A percentile compares a stretch with the other conserved stretches of the same genome.
Evolutionary conservation across 202 grass and related monocot genomes (phyloP).

Genomic region (Eragrostis tef): DNA sequence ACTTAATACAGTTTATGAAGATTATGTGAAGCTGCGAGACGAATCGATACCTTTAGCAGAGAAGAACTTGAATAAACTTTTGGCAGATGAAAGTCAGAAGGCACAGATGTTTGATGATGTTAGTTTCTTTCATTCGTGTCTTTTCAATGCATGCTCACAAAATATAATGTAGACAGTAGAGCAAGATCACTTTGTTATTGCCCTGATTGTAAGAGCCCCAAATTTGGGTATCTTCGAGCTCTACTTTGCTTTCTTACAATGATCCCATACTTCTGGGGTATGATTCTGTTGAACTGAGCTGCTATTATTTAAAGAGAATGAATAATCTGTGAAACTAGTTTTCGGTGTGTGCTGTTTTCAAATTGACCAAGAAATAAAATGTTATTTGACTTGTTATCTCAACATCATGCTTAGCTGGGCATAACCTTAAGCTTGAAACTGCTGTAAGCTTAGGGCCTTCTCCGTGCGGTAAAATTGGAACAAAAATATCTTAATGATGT

Average conservation of each 20-base stretch:
- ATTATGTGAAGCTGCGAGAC: conserved; percentile 70
- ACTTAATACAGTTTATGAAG: conserved; percentile 72
- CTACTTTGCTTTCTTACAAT: conserved; percentile 1
- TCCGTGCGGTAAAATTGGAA: not conserved
- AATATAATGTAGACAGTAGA: conserved; percentile 23
- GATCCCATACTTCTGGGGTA: not conserved
- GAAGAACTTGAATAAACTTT: conserved; percentile 76
- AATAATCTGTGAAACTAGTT: conserved; percentile 17
- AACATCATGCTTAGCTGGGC: not conserved
- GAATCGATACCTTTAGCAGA: conserved; percentile 79
- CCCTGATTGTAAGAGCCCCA: conserved; percentile 18
- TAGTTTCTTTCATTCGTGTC: conserved; percentile 42
- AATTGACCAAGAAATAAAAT: not conserved
- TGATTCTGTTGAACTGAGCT: conserved; percentile 9
- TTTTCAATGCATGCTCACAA: conserved; percentile 35
- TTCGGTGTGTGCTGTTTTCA: not conserved
- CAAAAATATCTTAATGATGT: not conserved
- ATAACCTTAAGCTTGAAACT: conserved; percentile 16
- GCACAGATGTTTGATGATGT: conserved; percentile 78
- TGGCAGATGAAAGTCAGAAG: conserved; percentile 74
- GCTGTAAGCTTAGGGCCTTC: not conserved
- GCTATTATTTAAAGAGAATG: not conserved
- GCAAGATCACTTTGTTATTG: conserved; percentile 9
- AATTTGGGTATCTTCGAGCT: conserved; percentile 9
- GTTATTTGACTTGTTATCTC: conserved; percentile 1